Base-by-base conservation (phyloP, 1,284 basidiomycete genomes). In the Farysia itapuensis region DNA sequence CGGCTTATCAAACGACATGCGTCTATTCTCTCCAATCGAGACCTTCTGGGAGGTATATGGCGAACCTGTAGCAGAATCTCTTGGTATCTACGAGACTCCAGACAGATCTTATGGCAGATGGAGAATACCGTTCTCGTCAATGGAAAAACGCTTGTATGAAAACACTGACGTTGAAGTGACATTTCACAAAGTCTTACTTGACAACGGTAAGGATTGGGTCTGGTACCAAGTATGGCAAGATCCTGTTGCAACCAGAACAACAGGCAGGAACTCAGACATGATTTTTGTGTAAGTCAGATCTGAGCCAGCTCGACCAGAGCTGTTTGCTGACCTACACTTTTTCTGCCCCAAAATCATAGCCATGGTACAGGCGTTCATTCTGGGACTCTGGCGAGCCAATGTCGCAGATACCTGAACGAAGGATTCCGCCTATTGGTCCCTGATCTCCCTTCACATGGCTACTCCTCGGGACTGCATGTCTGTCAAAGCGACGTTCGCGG, bases 161-260 rank as follows among this genome's bases (percentile, higher is more conserved):
- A 68, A 71, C 34, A 59, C 65, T 8, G 64, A 73, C 31, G 54
- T 74, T n/a, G 61, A 58, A 4, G 44, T 69, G 29, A 48, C 52
- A 13, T 74, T 72, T 33, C 59, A 67, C 42, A 65, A 65, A 31
- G 57, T 59, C 15, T 56, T 71, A 51, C 51, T 71, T 37, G 57
- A 54, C 8, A 74, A 74, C 41, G 57, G 60, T 5, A 70, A 70
- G 38, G 68, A 72, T 61, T 72, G 60, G 51, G 63, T 66, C 9
- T 74, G 72, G 72, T 74, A 74, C 47, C 72, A 74, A 34, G 51
- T 74, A 2, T 74, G 72, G 72, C 65, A 72, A 26, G 67, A 74
- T 34, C 54, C 64, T 7, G 38, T 57, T 8, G 63, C 64, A 3
- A 24, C 50, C 24, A 45, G 41, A 14, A 40, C 51, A 16, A 69